Evolutionary conservation across 2,329 filamentous ascomycete genomes (phyloP).

Genomic region (Immersiporthe knoxdaviesiana): DNA sequence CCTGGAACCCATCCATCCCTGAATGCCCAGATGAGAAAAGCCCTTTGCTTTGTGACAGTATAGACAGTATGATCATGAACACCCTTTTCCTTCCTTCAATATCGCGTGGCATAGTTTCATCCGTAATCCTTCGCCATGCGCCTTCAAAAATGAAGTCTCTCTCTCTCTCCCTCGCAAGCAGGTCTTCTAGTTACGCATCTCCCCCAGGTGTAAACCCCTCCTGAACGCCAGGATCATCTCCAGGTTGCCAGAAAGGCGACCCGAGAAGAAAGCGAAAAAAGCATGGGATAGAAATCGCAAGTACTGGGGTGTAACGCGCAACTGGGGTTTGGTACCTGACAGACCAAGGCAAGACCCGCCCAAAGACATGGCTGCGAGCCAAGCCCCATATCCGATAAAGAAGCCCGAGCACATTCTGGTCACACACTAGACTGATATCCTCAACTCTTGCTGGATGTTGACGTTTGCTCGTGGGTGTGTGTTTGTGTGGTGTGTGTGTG

Average conservation of each 20-base stretch:
- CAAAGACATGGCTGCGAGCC: constrained; percentile 8
- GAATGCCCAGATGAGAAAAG: neutral
- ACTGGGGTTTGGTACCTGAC: constrained; percentile 23
- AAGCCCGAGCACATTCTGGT: constrained; percentile 8
- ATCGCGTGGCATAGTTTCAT: constrained; percentile 14
- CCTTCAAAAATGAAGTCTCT: neutral
- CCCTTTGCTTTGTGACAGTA: neutral
- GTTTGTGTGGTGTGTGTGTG: neutral
- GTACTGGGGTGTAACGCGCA: neutral
- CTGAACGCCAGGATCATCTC: constrained; percentile 21
- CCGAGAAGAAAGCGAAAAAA: neutral
- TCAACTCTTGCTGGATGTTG: constrained; percentile 4
- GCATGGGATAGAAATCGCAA: constrained; percentile 13
- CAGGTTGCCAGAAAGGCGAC: constrained; percentile 6
- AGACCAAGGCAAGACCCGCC: constrained; percentile 18
- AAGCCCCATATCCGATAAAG: constrained; percentile 15
- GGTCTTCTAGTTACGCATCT: neutral
- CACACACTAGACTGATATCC: constrained; percentile 1
- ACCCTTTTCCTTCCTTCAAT: neutral
- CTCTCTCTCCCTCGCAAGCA: neutral
- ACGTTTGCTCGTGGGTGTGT: neutral
- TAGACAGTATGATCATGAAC: neutral
- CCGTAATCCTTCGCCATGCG: neutral
- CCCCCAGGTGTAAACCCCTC: constrained; percentile 9
- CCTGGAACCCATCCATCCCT: constrained; percentile 10